These are phyloP conservation scores for Nigrograna mackinnonii DNA, from an alignment of 2,329 filamentous ascomycete species.

Conservation along the genomic window DNA sequence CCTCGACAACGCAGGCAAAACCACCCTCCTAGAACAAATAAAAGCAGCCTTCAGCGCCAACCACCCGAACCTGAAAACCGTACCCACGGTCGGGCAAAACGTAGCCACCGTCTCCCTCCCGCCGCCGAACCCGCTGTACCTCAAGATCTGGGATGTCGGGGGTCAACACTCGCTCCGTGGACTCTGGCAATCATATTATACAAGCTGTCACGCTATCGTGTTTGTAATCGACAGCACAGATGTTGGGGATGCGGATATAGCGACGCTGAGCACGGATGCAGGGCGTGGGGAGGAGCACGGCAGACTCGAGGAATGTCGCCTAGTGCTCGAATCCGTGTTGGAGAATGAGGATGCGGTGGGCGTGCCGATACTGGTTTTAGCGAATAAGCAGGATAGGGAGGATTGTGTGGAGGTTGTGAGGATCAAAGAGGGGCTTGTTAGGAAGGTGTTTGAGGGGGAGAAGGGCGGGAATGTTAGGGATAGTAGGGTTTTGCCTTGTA, in stretches of 20 bases:
- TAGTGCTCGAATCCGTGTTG: slow-evolving; percentile 88
- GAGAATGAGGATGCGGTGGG: slow-evolving; percentile 86
- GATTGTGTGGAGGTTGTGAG: slow-evolving; percentile 96
- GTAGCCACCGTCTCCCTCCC: slow-evolving; percentile 83
- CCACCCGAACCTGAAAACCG: slow-evolving; percentile 76
- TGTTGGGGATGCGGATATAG: slow-evolving; percentile 80
- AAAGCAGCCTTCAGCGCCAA: slow-evolving; percentile 80
- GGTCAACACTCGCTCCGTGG: slow-evolving; percentile 87
- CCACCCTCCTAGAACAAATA: slow-evolving; percentile 95
- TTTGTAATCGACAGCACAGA: slow-evolving; percentile 97
- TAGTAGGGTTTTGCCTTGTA: slow-evolving; percentile 87
- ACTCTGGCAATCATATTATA: slow-evolving; percentile 96
- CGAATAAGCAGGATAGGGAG: slow-evolving; percentile 97
- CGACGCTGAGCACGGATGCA: slow-evolving; percentile 46
- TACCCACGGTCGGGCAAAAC: slow-evolving; percentile 96
- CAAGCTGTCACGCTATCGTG: slow-evolving; percentile 91
- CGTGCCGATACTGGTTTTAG: slow-evolving; percentile 87
- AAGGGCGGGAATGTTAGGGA: slow-evolving; percentile 85
- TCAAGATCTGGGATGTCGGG: slow-evolving; percentile 98
- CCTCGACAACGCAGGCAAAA: slow-evolving; percentile 98
- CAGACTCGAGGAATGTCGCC: slow-evolving; percentile 82
- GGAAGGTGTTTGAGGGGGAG: slow-evolving; percentile 94
- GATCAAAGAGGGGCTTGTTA: slow-evolving; percentile 95
- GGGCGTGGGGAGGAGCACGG: slow-evolving; percentile 43
- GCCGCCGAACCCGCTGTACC: slow-evolving; percentile 71